Evolutionary conservation across 1,284 basidiomycete species (phyloP).

Genomic region (Boletus semigastroideus): DNA sequence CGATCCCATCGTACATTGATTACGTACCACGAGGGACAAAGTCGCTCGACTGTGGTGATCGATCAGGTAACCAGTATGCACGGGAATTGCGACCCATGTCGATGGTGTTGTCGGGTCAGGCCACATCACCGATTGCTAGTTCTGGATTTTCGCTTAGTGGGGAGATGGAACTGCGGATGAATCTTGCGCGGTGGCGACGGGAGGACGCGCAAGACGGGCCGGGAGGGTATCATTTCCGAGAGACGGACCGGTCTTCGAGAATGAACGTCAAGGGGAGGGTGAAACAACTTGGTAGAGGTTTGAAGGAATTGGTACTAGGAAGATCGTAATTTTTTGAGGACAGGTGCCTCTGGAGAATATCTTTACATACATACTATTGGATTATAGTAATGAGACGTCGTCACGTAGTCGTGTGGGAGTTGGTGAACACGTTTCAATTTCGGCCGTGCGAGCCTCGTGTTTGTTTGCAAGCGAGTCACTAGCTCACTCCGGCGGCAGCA

Average conservation of each 20-base stretch:
- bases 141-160: conserved; percentile 57
- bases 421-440: conserved; percentile 2
- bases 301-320: conserved; percentile 42
- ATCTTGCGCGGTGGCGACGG: conserved; percentile 44
- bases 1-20: conserved; percentile 26
- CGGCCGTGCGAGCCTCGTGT: conserved; percentile 10
- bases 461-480: background rate
- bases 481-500: no score
- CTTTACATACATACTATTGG: background rate
- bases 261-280: conserved; percentile 36
- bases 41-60: conserved; percentile 34
- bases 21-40: conserved; percentile 30
- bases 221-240: conserved; percentile 31
- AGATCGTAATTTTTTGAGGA: conserved; percentile 13
- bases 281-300: conserved; percentile 42
- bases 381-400: background rate
- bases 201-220: conserved; percentile 30
- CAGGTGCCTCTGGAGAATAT: no score
- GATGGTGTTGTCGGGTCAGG: conserved; percentile 27
- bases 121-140: conserved; percentile 16
- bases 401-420: background rate
- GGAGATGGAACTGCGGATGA: conserved; percentile 57
- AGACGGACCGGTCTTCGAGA: conserved; percentile 26
- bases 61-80: conserved; percentile 17
- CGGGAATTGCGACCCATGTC: conserved; percentile 35